Percentiles rank a stretch among this genome's conserved stretches.
These are phyloP conservation scores for Zanthoxylum bungeanum DNA, from an alignment of 345 rosid genomes.

Conservation along the genomic window DNA sequence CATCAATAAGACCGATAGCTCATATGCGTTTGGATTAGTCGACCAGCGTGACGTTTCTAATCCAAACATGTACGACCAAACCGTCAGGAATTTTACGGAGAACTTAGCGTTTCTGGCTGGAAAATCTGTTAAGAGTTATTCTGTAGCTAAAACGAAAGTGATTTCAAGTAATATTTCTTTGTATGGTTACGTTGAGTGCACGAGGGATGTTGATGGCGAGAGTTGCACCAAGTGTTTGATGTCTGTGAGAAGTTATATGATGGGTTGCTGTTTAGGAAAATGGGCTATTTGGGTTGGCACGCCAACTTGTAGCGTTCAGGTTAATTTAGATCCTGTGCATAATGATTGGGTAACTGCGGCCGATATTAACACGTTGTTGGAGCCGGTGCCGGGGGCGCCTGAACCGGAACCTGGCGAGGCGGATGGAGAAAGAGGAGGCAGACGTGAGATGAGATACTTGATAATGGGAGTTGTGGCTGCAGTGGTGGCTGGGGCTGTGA, in stretches of 20 bases:
- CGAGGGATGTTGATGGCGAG: conserved; percentile 11
- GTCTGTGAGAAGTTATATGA: not conserved
- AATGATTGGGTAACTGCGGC: conserved; percentile 8
- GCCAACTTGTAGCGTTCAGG: not conserved
- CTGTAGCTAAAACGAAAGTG: not conserved
- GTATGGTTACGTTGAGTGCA: conserved; percentile 16
- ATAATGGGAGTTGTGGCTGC: not conserved
- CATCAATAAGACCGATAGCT: not conserved
- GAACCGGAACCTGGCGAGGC: not conserved
- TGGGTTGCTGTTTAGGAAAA: not conserved
- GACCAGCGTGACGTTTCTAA: not conserved
- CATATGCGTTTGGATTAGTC: not conserved
- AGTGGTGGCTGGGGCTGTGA: not conserved
- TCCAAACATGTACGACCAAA: not conserved
- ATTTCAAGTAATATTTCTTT: not conserved
- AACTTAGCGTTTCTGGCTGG: not conserved
- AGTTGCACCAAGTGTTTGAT: conserved; percentile 6
- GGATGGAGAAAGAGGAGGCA: not conserved
- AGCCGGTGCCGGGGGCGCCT: not conserved
- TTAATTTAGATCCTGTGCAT: not conserved
- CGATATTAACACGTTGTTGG: not conserved
- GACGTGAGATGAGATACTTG: not conserved
- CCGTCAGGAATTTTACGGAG: not conserved
- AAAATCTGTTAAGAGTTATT: not conserved
- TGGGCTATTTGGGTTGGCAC: not conserved